These are phyloP conservation scores for Strobilomyces echinocephalus DNA, from an alignment of 768 basidiomycete genomes.

Conservation along the genomic window DNA sequence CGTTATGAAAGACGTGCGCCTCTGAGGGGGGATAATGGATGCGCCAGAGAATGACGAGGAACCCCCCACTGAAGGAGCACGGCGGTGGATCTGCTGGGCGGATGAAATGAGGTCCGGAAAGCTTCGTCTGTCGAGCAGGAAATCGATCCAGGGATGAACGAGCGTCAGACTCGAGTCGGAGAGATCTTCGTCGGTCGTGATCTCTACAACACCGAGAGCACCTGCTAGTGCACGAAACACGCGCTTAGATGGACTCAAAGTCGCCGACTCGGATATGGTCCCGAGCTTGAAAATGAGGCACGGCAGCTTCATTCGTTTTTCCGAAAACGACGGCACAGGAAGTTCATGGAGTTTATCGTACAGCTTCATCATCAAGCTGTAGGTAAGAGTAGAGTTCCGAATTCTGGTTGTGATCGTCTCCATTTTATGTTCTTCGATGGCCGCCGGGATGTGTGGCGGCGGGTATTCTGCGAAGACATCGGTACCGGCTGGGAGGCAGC, in stretches of 20 bases:
- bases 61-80: background rate
- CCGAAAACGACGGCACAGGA: background rate
- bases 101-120: background rate
- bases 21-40: background rate
- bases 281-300: background rate
- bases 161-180: too few species aligned
- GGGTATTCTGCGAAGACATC: too few species aligned
- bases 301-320: conserved; percentile 4
- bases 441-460: conserved; percentile 4
- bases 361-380: background rate
- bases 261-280: too few species aligned
- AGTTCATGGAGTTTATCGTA: background rate
- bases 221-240: background rate
- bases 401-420: background rate
- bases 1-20: background rate
- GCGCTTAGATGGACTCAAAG: too few species aligned
- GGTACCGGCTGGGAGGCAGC: too few species aligned
- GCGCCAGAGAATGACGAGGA: background rate
- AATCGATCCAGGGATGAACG: too few species aligned
- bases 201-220: conserved; percentile 6
- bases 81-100: background rate
- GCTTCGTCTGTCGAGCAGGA: too few species aligned
- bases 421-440: too few species aligned
- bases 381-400: background rate
- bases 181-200: background rate